Evolutionary conservation across 805 yeast species (phyloP), one percentile per base, ranked within the genome.

Genomic region (Nakazawaea ernobii): DNA sequence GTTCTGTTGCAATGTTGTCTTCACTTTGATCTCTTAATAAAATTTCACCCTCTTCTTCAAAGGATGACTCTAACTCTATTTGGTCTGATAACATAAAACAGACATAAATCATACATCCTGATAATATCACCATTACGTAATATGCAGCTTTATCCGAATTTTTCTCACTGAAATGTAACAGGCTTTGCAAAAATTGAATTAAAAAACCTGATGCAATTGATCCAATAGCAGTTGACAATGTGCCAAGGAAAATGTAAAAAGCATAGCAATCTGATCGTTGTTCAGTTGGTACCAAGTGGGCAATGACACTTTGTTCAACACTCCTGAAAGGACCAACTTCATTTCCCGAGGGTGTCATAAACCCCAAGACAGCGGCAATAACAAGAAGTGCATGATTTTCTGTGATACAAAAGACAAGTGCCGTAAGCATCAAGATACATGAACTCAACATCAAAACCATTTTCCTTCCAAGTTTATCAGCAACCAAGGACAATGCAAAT

Each of bases 241-340:
- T 65, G 0, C 81, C 83, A 33, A 74, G 56, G 53, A 79, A 71
- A 1, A 71, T 67, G 55, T 77, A 78, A 82, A 83, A 78, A 7
- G 81, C 76, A 53, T 72, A 79, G n/a, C 75, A 63, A 53, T 79
- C 83, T 0, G 82, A 68, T 45, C 82, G 59, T 29, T 70, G 62
- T 9, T 65, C 66, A 13, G 64, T 55, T 6, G 67, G 59, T 4
- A 69, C 66, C 49, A 78, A 56, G 14, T 77, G 73, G 0, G 82
- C 79, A 33, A 78, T 63, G 1, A 75, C 59, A 29, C 77, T 66
- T 51, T 77, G 82, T 53, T 79, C 84, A n/a, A 78, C 62, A 8
- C 80, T 71, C 49, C 81, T 63, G 59, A 77, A 79, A 1, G 83
- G 80, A 0, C 83, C 82, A 24, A 75, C 79, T 50, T 79, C 84